These are phyloP conservation scores for Aspergillus ustus DNA, from an alignment of 2,329 filamentous ascomycete genomes.

Conservation along the genomic window DNA sequence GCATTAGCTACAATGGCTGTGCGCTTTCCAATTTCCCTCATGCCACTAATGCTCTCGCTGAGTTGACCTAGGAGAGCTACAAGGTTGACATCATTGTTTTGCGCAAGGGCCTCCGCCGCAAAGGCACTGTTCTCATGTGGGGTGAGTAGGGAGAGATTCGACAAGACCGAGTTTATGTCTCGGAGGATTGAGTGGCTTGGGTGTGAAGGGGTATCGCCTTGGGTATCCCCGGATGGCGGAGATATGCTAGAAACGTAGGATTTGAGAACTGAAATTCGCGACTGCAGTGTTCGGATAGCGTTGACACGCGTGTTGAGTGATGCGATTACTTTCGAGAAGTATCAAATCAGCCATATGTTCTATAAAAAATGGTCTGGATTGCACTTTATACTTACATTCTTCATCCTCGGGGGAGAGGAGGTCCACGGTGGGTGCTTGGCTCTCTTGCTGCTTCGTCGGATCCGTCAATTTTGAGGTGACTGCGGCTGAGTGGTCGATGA, in stretches of 20 bases:
- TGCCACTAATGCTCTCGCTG: slow-evolving; percentile 71
- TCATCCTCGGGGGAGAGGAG: slow-evolving; percentile 65
- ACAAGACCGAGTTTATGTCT: slow-evolving; percentile 83
- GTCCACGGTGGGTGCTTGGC: slow-evolving; percentile 23
- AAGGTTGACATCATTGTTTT: slow-evolving; percentile 83
- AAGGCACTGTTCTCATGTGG: slow-evolving; percentile 71
- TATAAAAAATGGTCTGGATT: background rate
- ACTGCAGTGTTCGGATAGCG: slow-evolving; percentile 89
- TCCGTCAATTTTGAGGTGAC: slow-evolving; percentile 17
- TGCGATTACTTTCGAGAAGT: slow-evolving; percentile 48
- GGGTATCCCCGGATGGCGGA: slow-evolving; percentile 56
- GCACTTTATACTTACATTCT: slow-evolving; percentile 57
- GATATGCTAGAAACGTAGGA: slow-evolving; percentile 78
- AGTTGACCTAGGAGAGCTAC: slow-evolving; percentile 76
- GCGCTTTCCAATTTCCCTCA: slow-evolving; percentile 77
- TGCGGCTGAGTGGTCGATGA: slow-evolving; percentile 46
- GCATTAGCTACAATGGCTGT: slow-evolving; percentile 62
- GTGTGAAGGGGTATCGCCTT: slow-evolving; percentile 54
- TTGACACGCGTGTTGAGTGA: slow-evolving; percentile 85
- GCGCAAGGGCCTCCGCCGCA: slow-evolving; percentile 71
- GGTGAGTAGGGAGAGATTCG: slow-evolving; percentile 78
- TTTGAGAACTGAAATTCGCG: slow-evolving; percentile 72
- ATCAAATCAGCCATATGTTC: slow-evolving; percentile 17
- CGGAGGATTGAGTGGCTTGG: slow-evolving; percentile 75
- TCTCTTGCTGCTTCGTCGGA: slow-evolving; percentile 37